Conservation (phyloP, 2,329 filamentous ascomycete genomes). For the Herpomyces periplanetae region DNA sequence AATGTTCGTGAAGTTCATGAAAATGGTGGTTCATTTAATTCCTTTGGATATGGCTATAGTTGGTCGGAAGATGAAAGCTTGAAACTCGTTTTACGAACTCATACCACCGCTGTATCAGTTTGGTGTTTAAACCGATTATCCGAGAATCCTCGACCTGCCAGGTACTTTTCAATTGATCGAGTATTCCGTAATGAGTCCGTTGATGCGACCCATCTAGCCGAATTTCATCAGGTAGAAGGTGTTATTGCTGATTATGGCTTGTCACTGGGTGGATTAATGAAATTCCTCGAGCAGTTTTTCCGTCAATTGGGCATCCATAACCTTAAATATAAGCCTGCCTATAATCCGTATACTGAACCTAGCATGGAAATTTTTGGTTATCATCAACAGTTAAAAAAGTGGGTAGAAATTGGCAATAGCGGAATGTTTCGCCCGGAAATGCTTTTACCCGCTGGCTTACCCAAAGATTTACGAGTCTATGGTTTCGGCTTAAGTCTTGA, state of each 20-base stretch:
- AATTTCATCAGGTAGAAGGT: constrained; percentile 95
- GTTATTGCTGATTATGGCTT: constrained; percentile 89
- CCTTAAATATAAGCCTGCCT: constrained; percentile 83
- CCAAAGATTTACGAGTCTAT: constrained; percentile 64
- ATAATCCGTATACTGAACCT: constrained; percentile 80
- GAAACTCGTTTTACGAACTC: constrained; percentile 59
- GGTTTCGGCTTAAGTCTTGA: constrained; percentile 75
- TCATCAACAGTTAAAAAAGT: constrained; percentile 53
- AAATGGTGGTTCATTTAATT: constrained; percentile 63
- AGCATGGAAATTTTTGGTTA: constrained; percentile 95
- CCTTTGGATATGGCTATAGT: constrained; percentile 78
- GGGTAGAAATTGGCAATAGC: constrained; percentile 88
- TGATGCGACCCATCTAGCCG: constrained; percentile 75
- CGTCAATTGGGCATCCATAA: constrained; percentile 60
- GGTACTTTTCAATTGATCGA: constrained; percentile 91
- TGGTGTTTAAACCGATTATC: constrained; percentile 71
- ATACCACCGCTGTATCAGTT: constrained; percentile 70
- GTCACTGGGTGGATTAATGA: constrained; percentile 65
- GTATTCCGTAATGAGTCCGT: constrained; percentile 95
- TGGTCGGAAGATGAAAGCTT: constrained; percentile 62
- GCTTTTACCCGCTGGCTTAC: constrained; percentile 72
- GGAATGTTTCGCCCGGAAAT: constrained; percentile 98
- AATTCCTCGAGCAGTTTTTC: constrained; percentile 85
- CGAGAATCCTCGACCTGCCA: constrained; percentile 39
- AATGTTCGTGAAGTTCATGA: constrained; percentile 61